These are phyloP conservation scores for Colletotrichum destructivum DNA, from an alignment of 2,329 filamentous ascomycete genomes.

Conservation along the genomic window DNA sequence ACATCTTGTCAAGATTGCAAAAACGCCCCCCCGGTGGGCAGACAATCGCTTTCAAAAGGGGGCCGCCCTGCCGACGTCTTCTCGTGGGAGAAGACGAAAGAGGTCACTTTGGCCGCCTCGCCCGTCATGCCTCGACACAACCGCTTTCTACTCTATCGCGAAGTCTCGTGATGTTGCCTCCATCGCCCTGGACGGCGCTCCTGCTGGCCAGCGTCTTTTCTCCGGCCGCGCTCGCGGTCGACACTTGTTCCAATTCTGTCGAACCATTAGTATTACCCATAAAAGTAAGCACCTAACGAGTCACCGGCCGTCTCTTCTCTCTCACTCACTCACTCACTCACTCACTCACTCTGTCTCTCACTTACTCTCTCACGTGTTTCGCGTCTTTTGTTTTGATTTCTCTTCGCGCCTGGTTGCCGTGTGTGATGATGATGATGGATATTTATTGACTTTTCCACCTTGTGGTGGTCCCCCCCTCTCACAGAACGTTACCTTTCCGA, in stretches of 20 bases:
- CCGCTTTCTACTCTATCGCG: constrained; percentile 16
- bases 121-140: constrained; percentile 38
- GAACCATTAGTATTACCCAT: constrained; percentile 39
- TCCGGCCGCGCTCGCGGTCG: constrained; percentile 26
- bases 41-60: constrained; percentile 35
- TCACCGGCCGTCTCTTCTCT: constrained; percentile 17
- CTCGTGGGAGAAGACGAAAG: constrained; percentile 1
- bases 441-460: too few relatives aligned
- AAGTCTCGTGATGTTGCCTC: constrained; percentile 36
- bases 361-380: background rate
- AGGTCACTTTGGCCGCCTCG: constrained; percentile 5
- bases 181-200: constrained; percentile 35
- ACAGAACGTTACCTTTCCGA: constrained; percentile 41
- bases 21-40: constrained; percentile 14
- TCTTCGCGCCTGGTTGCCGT: constrained; percentile 24
- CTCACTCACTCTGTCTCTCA: too few relatives aligned
- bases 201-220: constrained; percentile 41
- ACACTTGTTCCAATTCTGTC: constrained; percentile 26
- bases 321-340: too few relatives aligned
- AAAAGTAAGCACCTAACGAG: constrained; percentile 33
- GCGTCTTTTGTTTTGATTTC: constrained; percentile 2
- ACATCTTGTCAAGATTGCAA: constrained; percentile 31
- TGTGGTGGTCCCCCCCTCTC: background rate
- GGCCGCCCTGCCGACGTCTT: constrained; percentile 15
- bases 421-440: too few relatives aligned